phyloP scores from a whole-genome alignment of 108 stramenopile species.

The Aurantiochytrium sp. region DNA sequence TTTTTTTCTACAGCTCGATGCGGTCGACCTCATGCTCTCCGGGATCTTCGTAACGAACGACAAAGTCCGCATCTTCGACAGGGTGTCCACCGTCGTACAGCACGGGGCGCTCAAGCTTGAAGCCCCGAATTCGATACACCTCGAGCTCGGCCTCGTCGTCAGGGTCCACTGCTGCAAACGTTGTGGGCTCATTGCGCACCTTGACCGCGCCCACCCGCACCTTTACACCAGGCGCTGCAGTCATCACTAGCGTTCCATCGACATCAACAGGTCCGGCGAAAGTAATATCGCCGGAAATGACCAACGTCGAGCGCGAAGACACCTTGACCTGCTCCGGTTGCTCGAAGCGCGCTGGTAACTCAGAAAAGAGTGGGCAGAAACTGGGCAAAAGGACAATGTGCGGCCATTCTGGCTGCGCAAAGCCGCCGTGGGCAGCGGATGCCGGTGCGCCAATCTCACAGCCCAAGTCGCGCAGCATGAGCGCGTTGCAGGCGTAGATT shows the following conservation, averaged over 20 bases:
- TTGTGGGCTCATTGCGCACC: background rate
- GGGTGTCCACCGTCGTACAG: background rate
- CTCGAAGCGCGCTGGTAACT: constrained; percentile 57
- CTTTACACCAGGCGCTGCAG: background rate
- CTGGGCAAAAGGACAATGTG: constrained; percentile 67
- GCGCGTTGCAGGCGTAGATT: constrained; percentile 56
- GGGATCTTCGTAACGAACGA: background rate
- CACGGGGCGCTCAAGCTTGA: background rate
- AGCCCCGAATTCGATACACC: constrained; percentile 17
- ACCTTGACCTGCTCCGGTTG: constrained; percentile 62
- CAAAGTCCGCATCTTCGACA: background rate
- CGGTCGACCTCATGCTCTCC: background rate
- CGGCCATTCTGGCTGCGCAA: constrained; percentile 54
- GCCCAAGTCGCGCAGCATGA: constrained; percentile 58
- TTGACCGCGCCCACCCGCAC: background rate
- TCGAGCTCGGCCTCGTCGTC: constrained; percentile 9
- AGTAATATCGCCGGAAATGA: constrained; percentile 59
- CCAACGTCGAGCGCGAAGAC: constrained; percentile 63
- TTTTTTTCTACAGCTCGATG: too few relatives aligned
- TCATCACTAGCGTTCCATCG: constrained; percentile 9
- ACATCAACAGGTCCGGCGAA: constrained; percentile 24
- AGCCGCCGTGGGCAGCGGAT: constrained; percentile 54
- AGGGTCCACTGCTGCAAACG: background rate
- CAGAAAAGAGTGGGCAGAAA: constrained; percentile 55
- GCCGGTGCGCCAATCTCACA: constrained; percentile 45